Percentiles rank a stretch among this genome's conserved stretches.
Conservation (phyloP, 192 early-diverging fungal genomes). For the Backusella parvicylindrica region DNA sequence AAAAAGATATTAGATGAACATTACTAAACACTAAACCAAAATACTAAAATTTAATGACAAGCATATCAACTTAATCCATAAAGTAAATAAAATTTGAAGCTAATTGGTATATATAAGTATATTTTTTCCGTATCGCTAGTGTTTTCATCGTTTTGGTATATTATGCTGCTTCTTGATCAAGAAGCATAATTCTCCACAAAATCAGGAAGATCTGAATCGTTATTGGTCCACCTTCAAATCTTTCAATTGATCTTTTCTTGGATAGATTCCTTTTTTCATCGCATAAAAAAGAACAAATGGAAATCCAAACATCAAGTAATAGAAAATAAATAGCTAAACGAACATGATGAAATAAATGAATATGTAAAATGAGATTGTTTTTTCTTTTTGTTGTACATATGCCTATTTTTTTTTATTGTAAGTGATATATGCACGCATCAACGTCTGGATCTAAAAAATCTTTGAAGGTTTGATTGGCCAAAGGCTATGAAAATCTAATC, state of each 20-base stretch:
- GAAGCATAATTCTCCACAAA: not conserved
- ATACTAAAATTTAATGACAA: not conserved
- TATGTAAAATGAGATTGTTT: not conserved
- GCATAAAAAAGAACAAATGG: not conserved
- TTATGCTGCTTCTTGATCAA: not conserved
- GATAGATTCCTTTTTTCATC: not conserved
- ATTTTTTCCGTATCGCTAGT: not conserved
- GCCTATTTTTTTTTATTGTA: not conserved
- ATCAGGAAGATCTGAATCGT: not conserved
- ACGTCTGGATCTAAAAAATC: not conserved
- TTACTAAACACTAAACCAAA: not conserved
- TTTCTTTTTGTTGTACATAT: not conserved
- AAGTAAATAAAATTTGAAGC: not conserved
- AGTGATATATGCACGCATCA: not conserved
- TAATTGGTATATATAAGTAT: not conserved
- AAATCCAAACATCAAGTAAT: not conserved
- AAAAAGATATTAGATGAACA: not conserved
- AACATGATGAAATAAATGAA: not conserved
- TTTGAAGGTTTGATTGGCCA: not conserved
- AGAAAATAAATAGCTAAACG: not conserved
- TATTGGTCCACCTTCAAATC: not conserved
- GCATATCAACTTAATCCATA: not conserved
- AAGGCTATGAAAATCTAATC: not conserved
- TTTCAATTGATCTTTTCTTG: not conserved
- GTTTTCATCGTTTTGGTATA: not conserved